Base-by-base conservation (phyloP, 1,139 yeast species). In the Candida frijolesensis region DNA sequence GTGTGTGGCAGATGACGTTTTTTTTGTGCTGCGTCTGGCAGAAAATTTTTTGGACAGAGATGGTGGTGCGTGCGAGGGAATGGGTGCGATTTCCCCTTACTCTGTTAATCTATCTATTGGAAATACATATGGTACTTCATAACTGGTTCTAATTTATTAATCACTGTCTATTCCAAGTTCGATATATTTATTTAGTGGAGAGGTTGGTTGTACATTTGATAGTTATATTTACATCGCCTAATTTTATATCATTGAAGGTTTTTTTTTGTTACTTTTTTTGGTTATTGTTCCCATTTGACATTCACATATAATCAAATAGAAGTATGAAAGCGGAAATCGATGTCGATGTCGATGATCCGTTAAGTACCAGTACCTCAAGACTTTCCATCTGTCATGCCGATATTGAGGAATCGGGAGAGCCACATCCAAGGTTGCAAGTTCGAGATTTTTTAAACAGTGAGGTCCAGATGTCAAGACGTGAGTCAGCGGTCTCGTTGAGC, bases 401-500 rank as follows among this genome's bases (percentile, higher is more conserved):
- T 41, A 53, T 52, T 18, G 69, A 61, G 34, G 44, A 42, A 16
- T 15, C 18, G 12, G 50, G 44, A 7, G 54, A 52, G 16, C 58
- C 57, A 5, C 57, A 56, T 43, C 58, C 66, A 3, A 54, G 66
- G 38, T 54, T 49, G 16, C 61, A 60, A 45, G 59, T 64, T 9
- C 53, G 60, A 10, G 63, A 63, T 48, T 51, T 58, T 16, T 52
- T 61, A 25, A 11, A 32, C 11, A 33, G 18, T 5, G 50, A 49
- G 30, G 49, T 42, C 4, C 33, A 9, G 7, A 11, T 22, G 4
- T 29, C 32, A 15, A 48, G 69, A 45, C 57, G 67, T 46, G 67
- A 63, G 48, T 66, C 71, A 2, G 72, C 64, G 12, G 60, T 68
- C 5, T 64, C 68, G 6, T 55, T 67, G 43, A 61, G 56, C 19